Conservation (phyloP, 2,329 filamentous ascomycete species). For the Hypoxylon sp. region DNA sequence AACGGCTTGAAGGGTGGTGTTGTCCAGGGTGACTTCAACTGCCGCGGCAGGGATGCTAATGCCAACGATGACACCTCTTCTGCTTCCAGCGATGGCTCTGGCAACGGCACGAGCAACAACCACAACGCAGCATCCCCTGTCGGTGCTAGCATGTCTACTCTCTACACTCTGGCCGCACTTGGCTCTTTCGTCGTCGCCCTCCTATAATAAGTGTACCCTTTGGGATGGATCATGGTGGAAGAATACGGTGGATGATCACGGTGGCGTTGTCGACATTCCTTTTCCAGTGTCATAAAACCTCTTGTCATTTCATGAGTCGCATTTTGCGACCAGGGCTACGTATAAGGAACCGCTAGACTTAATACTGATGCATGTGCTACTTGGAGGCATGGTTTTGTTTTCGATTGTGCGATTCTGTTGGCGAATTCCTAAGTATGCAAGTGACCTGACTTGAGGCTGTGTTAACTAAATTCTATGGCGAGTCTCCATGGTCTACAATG, state of each 20-base stretch:
- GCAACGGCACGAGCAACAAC: conserved; percentile 49
- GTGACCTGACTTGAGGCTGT: neutral
- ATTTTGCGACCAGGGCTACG: conserved; percentile 53
- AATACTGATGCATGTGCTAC: conserved; percentile 59
- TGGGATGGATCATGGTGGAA: conserved; percentile 26
- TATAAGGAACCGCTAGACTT: conserved; percentile 62
- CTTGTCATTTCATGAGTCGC: conserved; percentile 52
- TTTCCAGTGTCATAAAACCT: conserved; percentile 52
- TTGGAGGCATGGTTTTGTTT: conserved; percentile 43
- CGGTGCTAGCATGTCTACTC: conserved; percentile 62
- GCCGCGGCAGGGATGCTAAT: conserved; percentile 65
- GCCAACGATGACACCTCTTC: conserved; percentile 66
- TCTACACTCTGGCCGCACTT: conserved; percentile 64
- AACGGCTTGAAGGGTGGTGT: conserved; percentile 61
- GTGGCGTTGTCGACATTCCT: conserved; percentile 48
- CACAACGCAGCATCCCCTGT: conserved; percentile 62
- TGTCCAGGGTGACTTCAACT: conserved; percentile 66
- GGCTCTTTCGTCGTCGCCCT: conserved; percentile 64
- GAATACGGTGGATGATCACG: conserved; percentile 44
- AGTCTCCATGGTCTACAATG: conserved; percentile 1
- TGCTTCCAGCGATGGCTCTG: conserved; percentile 50
- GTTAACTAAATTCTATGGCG: neutral
- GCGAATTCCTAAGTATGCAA: conserved; percentile 7
- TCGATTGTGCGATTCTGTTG: conserved; percentile 7
- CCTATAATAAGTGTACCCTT: conserved; percentile 60